phyloP scores from a whole-genome alignment of 2,329 filamentous ascomycete species.

The Hymenotorrendiella dingleyae region DNA sequence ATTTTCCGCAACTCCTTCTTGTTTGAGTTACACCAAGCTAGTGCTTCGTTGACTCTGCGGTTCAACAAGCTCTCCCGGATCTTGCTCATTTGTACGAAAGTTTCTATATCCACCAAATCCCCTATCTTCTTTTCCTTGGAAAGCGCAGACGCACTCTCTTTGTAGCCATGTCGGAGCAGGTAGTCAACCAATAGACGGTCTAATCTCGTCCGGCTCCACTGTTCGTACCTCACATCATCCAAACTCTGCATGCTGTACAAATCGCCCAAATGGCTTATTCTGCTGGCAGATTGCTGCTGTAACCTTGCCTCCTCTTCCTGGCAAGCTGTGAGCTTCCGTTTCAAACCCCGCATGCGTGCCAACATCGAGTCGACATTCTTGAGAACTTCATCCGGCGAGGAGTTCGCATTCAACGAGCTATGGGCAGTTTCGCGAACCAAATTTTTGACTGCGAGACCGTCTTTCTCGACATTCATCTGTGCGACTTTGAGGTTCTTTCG shows the following conservation, averaged over 20 bases:
- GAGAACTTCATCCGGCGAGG: slow-evolving; percentile 68
- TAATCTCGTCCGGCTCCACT: slow-evolving; percentile 76
- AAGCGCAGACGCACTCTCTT: slow-evolving; percentile 67
- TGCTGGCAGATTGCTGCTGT: slow-evolving; percentile 67
- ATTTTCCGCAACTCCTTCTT: slow-evolving; percentile 87
- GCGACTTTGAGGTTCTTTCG: slow-evolving; percentile 90
- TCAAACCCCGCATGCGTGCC: slow-evolving; percentile 74
- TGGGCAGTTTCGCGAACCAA: slow-evolving; percentile 54
- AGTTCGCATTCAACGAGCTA: slow-evolving; percentile 39
- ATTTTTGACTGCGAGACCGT: slow-evolving; percentile 56
- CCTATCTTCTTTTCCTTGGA: slow-evolving; percentile 70
- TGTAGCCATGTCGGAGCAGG: slow-evolving; percentile 76
- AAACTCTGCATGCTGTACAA: slow-evolving; percentile 74
- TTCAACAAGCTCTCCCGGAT: slow-evolving; percentile 68
- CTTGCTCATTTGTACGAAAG: slow-evolving; percentile 74
- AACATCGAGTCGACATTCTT: slow-evolving; percentile 81
- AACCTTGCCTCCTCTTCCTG: slow-evolving; percentile 75
- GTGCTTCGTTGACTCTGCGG: slow-evolving; percentile 68
- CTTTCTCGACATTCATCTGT: slow-evolving; percentile 69
- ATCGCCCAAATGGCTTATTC: slow-evolving; percentile 74
- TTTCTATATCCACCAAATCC: slow-evolving; percentile 80
- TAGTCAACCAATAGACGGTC: slow-evolving; percentile 90
- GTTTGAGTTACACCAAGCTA: slow-evolving; percentile 90
- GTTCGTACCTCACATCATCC: slow-evolving; percentile 88
- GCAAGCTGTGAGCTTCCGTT: slow-evolving; percentile 74